Percentiles rank a stretch among this genome's conserved stretches.
phyloP scores from a whole-genome alignment of 495 filamentous ascomycete genomes.

The Penicillium manginii region DNA sequence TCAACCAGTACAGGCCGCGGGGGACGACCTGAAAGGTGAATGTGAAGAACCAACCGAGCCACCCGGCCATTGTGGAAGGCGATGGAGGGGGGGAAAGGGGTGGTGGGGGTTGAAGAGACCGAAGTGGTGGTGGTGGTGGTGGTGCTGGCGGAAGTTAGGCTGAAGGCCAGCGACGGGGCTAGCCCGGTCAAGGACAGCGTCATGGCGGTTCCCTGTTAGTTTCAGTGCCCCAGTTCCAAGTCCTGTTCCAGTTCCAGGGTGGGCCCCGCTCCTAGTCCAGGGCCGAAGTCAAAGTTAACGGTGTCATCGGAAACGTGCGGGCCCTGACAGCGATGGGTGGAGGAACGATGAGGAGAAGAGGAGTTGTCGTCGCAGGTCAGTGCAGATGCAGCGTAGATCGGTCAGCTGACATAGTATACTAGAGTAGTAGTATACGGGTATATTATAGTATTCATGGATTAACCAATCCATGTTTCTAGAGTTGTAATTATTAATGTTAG shows the following conservation, averaged over 20 bases:
- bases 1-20: constrained; percentile 74
- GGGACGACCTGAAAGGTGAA: constrained; percentile 62
- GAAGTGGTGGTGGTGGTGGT: constrained; percentile 20
- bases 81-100: constrained; percentile 35
- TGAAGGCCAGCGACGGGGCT: constrained; percentile 29
- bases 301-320: constrained; percentile 32
- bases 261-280: not conserved
- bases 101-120: constrained; percentile 24
- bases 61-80: constrained; percentile 50
- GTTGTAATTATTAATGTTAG: too few species aligned
- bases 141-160: constrained; percentile 25
- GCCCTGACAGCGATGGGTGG: constrained; percentile 27
- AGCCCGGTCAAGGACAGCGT: constrained; percentile 19
- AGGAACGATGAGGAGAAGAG: constrained; percentile 1
- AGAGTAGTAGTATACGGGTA: too few species aligned
- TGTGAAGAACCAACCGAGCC: constrained; percentile 47
- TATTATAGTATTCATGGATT: too few species aligned
- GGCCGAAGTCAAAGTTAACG: constrained; percentile 6
- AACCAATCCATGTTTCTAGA: too few species aligned
- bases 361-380: too few species aligned
- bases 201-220: not conserved
- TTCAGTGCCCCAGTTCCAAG: too few species aligned
- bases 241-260: too few species aligned
- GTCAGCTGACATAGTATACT: too few species aligned
- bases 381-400: too few species aligned